Percentiles rank a stretch among this genome's conserved stretches.
phyloP scores from a whole-genome alignment of 73 alveolate genomes.

The Paraurostyla sp. region DNA sequence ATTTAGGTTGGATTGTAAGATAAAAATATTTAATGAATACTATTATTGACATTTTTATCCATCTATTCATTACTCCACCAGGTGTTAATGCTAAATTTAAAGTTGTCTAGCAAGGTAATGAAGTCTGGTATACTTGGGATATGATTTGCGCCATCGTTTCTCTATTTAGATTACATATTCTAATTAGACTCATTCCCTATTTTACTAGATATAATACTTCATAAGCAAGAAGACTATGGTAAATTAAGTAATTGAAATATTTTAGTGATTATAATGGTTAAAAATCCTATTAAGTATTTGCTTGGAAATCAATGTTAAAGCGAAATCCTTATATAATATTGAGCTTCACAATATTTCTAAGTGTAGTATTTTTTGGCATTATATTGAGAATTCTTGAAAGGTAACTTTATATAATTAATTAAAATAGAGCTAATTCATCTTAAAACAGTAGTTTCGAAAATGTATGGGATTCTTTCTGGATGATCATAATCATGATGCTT shows the following conservation, averaged over 20 bases:
- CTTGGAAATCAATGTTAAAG: conserved; percentile 45
- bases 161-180: too few species aligned
- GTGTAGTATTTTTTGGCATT: conserved; percentile 52
- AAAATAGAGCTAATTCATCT: not conserved
- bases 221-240: too few species aligned
- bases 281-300: conserved; percentile 24
- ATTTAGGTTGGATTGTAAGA: too few species aligned
- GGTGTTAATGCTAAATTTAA: too few species aligned
- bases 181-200: too few species aligned
- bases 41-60: too few species aligned
- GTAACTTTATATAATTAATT: not conserved
- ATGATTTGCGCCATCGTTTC: too few species aligned
- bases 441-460: conserved; percentile 35
- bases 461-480: conserved; percentile 86
- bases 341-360: not conserved
- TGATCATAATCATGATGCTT: conserved; percentile 79
- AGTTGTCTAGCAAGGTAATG: too few species aligned
- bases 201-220: too few species aligned
- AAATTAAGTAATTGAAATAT: not conserved
- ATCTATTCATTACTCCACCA: too few species aligned
- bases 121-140: too few species aligned
- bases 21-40: too few species aligned
- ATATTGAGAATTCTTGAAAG: conserved; percentile 50
- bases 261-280: conserved; percentile 44
- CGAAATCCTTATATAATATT: conserved; percentile 42